Evolutionary conservation across 371 early-diverging fungal genomes (phyloP), one percentile per base, ranked within the genome.

Genomic region (Syncephalastrum sp.): DNA sequence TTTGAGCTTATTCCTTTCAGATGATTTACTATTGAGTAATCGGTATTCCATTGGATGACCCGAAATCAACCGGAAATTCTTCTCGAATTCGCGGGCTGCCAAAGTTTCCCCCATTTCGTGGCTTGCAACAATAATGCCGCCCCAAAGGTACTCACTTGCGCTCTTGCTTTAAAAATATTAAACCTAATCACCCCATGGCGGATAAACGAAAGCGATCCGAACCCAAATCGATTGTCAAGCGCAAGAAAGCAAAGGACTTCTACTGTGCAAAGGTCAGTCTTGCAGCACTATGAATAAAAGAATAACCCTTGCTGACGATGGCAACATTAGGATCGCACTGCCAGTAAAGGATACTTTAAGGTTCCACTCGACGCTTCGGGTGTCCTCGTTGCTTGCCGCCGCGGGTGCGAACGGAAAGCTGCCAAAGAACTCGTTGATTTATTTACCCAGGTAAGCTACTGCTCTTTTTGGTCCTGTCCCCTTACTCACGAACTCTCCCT

Each of bases 341-440:
- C 53, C 14, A 29, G 41, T 21, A 61, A 60, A 29, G 56, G 71
- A 5, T 62, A 63, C 44, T 82, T 83, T 63, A 54, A 66, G 49
- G 66, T 86, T 33, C 81, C 81, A 60, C 75, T 87, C 15, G 80
- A 76, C 43, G 83, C 83, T 81, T 64, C 67, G n/a, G 90, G 90
- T 27, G 69, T 90, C 17, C 65, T 88, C 55, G 82, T 82, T 48
- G 84, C 82, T 56, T 87, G 87, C 51, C 64, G 73, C 27, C 79
- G 85, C 46, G 69, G 70, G 41, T 83, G 77, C 67, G 90, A 90
- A 51, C 60, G 53, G 25, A 64, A 72, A 17, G 82, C 86, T 5
- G 74, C 71, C 10, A 79, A 72, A 42, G 90, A 90, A 61, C 74
- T 85, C 13, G 66, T 75, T 19, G 78, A 80, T 52, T 63, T 87